A percentile compares a stretch with the other conserved stretches of the same genome.
These are phyloP conservation scores for Evernia prunastri DNA, from an alignment of 495 filamentous ascomycete genomes.

Conservation along the genomic window DNA sequence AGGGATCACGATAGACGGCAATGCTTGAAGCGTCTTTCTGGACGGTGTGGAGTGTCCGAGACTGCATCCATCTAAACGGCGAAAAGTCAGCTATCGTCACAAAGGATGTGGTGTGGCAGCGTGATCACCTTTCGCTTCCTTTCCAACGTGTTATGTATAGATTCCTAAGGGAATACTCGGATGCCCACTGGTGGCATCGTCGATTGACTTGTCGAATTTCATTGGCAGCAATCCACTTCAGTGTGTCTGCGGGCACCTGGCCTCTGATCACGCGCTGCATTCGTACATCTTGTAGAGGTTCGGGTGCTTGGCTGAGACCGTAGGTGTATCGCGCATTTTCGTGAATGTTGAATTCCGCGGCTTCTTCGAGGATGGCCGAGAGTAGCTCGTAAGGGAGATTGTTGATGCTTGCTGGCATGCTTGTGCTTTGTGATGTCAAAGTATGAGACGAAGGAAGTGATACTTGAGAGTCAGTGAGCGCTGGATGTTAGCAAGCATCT, in stretches of 20 bases:
- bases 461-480: neutral
- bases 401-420: conserved; percentile 33
- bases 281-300: conserved; percentile 36
- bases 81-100: conserved; percentile 1
- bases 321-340: conserved; percentile 43
- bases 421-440: neutral
- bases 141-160: conserved; percentile 47
- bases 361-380: conserved; percentile 42
- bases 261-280: conserved; percentile 45
- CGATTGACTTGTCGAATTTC: conserved; percentile 42
- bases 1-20: conserved; percentile 48
- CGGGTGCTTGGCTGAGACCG: conserved; percentile 42
- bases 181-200: conserved; percentile 49
- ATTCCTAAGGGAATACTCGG: conserved; percentile 40
- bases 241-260: conserved; percentile 40
- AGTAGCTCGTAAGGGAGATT: conserved; percentile 47
- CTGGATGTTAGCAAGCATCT: conserved; percentile 1
- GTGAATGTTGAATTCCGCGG: conserved; percentile 39
- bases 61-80: conserved; percentile 30
- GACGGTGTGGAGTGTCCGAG: conserved; percentile 33
- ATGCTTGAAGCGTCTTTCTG: conserved; percentile 35
- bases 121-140: conserved; percentile 41
- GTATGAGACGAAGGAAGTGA: neutral
- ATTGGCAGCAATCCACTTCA: conserved; percentile 43
- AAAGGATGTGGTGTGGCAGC: neutral